A percentile compares a stretch with the other conserved stretches of the same genome.
phyloP scores from a whole-genome alignment of 495 filamentous ascomycete genomes.

The Daldinia decipiens region DNA sequence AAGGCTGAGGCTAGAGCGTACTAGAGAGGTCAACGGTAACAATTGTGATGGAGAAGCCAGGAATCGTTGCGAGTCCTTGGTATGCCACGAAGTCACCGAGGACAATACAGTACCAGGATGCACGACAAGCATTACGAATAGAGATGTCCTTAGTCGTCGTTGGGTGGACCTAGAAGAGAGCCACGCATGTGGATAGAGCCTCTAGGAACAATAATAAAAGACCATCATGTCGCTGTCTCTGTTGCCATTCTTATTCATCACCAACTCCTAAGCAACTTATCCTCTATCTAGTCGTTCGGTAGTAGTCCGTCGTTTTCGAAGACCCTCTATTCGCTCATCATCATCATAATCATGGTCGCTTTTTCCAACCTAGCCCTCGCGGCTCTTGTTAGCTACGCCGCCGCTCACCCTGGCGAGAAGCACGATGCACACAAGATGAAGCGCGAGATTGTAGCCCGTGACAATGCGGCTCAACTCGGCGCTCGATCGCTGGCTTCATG shows the following conservation, averaged over 20 bases:
- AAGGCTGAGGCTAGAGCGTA: slow-evolving; percentile 9
- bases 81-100: not conserved
- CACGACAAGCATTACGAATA: slow-evolving; percentile 4
- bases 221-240: not conserved
- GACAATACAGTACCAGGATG: not conserved
- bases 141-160: not conserved
- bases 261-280: not conserved
- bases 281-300: not conserved
- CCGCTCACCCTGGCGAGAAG: slow-evolving; percentile 52
- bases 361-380: not conserved
- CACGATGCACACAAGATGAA: slow-evolving; percentile 49
- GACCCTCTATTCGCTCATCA: not conserved
- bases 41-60: not conserved
- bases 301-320: not conserved
- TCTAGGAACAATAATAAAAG: not conserved
- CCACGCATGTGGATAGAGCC: not conserved
- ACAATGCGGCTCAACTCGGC: slow-evolving; percentile 47
- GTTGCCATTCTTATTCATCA: not conserved
- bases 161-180: not conserved
- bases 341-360: not conserved
- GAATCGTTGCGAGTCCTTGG: not conserved
- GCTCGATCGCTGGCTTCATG: slow-evolving; percentile 53
- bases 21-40: not conserved
- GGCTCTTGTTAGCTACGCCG: slow-evolving; percentile 1
- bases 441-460: slow-evolving; percentile 49